Base-by-base conservation (phyloP, 352 stramenopile species). In the Globisporangium heterothallicum region DNA sequence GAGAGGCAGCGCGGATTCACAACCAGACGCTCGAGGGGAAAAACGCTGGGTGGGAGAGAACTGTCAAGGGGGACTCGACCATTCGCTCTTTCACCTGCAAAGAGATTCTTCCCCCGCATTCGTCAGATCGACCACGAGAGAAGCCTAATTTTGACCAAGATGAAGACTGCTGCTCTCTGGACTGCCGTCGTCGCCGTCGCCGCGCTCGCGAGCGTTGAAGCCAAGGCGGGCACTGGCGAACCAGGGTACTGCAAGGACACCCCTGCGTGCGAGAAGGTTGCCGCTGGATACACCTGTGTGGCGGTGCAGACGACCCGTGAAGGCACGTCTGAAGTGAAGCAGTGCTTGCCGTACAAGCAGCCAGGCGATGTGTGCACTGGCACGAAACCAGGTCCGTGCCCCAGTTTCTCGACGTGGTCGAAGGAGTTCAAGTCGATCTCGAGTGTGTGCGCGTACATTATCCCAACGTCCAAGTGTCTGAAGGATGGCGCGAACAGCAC, bases 251-350 rank as follows among this genome's bases (percentile, higher is more conserved):
- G 78, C 53, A 71, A 83, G 30, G 63, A 86, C 64, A 56, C 68
- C 49, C 61, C 45, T 24, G 66, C 62, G n/a, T 90, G 78, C 54
- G 35, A 18, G 19, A 67, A 74, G 55, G 22, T 50, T 1, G 63
- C 65, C 30, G 34, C 29, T 5, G 56, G 49, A 42, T 90, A 88
- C 72, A 66, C 70, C 58, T 91, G 79, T 55, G 72, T 91, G 50
- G 71, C 57, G 34, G 73, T 91, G 49, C 79, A 91, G 71, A 91
- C 79, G n/a, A 93, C 79, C 49, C 79, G 81, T 35, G 64, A 64
- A 22, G 66, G 60, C 42, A 82, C 78, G 18, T 66, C 74, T 29
- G 64, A 84, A 46, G 82, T 88, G 32, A 91, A 93, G 74, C 74
- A 89, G 63, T 90, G 82, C 46, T 59, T 93, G 40, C 74, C 81